Evolutionary conservation across 768 basidiomycete genomes (phyloP).

Genomic region (Leccinum fibrillosum): DNA sequence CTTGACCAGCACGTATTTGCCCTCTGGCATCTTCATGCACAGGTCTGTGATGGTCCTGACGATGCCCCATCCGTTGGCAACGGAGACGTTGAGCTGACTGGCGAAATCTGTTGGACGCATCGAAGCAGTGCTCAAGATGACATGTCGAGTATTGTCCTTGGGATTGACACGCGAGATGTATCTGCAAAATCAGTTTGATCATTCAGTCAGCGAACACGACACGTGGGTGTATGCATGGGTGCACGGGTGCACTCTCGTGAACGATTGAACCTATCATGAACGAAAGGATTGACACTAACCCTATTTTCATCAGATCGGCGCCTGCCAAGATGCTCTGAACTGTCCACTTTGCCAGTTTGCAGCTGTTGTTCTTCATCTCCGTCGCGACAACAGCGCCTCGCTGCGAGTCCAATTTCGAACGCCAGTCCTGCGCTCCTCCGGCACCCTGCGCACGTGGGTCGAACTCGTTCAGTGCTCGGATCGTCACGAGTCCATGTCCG

Average conservation of each 20-base stretch:
- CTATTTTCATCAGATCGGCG: constrained; percentile 95
- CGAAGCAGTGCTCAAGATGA: constrained; percentile 91
- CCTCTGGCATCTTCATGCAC: constrained; percentile 95
- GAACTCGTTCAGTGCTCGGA: constrained; percentile 96
- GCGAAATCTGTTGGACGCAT: constrained; percentile 96
- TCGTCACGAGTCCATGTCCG: constrained; percentile 80
- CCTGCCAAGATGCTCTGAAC: constrained; percentile 94
- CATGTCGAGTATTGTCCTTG: constrained; percentile 92
- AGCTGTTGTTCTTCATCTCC: constrained; percentile 99
- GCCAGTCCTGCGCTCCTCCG: constrained; percentile 98
- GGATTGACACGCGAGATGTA: constrained; percentile 94
- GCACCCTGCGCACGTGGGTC: constrained; percentile 87
- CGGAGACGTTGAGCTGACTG: constrained; percentile 88
- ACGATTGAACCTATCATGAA: background rate
- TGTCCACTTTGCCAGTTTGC: constrained; percentile 96
- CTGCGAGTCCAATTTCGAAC: constrained; percentile 93
- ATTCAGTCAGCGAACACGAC: constrained; percentile 7
- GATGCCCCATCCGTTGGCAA: constrained; percentile 98
- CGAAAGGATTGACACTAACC: constrained; percentile 49
- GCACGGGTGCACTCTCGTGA: background rate
- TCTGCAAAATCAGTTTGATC: constrained; percentile 38
- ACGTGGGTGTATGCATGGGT: background rate
- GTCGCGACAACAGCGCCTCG: constrained; percentile 97
- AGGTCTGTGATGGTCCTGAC: constrained; percentile 92
- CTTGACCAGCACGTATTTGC: constrained; percentile 95